Conservation (phyloP, 345 rosid genomes). For the Gossypioides kirkii region DNA sequence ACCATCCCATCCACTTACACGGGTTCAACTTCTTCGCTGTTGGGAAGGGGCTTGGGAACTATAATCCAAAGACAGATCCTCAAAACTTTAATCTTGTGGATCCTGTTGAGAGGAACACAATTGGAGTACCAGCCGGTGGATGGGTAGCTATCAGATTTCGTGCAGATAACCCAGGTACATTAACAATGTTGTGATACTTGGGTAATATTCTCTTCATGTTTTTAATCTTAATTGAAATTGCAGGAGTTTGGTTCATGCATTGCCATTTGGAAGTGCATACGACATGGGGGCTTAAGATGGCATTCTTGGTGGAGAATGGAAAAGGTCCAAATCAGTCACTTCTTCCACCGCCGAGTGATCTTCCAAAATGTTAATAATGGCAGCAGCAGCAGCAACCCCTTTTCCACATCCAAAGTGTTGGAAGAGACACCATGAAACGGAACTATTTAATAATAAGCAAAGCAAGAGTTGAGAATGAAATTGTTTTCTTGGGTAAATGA, state of each 20-base stretch:
- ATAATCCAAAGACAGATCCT: constrained; percentile 51
- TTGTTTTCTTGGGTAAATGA: constrained; percentile 22
- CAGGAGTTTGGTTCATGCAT: constrained; percentile 98
- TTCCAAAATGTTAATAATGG: constrained; percentile 65
- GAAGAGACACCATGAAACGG: not conserved
- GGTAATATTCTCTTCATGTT: not conserved
- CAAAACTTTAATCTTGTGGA: constrained; percentile 74
- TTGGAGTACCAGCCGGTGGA: constrained; percentile 90
- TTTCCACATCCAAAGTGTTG: not conserved
- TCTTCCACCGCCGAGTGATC: constrained; percentile 86
- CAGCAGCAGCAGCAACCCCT: not conserved
- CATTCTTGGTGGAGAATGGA: constrained; percentile 89
- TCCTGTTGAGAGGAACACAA: constrained; percentile 92
- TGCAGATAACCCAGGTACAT: constrained; percentile 89
- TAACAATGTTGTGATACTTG: not conserved
- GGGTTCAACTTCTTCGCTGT: constrained; percentile 81
- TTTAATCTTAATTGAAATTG: constrained; percentile 1
- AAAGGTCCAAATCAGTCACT: constrained; percentile 78
- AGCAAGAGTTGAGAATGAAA: not conserved
- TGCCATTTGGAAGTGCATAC: constrained; percentile 97
- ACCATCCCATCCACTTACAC: constrained; percentile 84
- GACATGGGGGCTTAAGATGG: constrained; percentile 98
- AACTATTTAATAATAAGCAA: not conserved
- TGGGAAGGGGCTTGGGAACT: constrained; percentile 82
- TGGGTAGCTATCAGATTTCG: constrained; percentile 84